Percentiles rank a stretch among this genome's conserved stretches.
These are phyloP conservation scores for Ballota nigra DNA, from an alignment of 257 asterid species.

Conservation along the genomic window DNA sequence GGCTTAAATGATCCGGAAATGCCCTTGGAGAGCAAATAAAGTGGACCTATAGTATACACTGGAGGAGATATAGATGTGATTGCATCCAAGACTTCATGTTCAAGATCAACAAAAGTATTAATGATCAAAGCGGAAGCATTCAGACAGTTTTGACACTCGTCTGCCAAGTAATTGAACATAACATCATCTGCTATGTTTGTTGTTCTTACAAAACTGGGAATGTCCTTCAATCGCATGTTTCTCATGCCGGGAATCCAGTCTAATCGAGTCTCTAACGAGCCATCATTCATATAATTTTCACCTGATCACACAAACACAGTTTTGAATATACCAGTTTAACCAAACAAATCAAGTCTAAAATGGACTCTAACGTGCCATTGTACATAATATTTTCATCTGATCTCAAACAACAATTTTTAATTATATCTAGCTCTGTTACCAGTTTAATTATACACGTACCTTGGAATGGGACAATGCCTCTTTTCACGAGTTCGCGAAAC, in stretches of 20 bases:
- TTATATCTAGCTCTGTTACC: too few relatives aligned
- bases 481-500: too few relatives aligned
- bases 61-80: conserved; percentile 15
- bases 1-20: conserved; percentile 14
- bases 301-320: background rate
- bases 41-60: conserved; percentile 28
- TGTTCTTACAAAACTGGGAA: conserved; percentile 26
- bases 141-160: conserved; percentile 9
- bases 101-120: conserved; percentile 33
- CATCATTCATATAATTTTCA: conserved; percentile 13
- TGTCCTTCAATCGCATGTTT: conserved; percentile 27
- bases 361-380: too few relatives aligned
- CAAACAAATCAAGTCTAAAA: too few relatives aligned
- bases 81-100: conserved; percentile 18
- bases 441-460: too few relatives aligned
- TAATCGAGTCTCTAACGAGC: conserved; percentile 5
- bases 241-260: conserved; percentile 31
- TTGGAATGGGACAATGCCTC: too few relatives aligned
- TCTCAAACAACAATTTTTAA: too few relatives aligned
- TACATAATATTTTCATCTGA: too few relatives aligned
- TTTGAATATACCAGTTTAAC: too few relatives aligned
- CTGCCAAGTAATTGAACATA: conserved; percentile 5
- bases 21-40: conserved; percentile 10
- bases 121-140: conserved; percentile 26
- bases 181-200: conserved; percentile 21